These are phyloP conservation scores for Fusarium chuoi DNA, from an alignment of 2,329 filamentous ascomycete genomes.

Conservation along the genomic window DNA sequence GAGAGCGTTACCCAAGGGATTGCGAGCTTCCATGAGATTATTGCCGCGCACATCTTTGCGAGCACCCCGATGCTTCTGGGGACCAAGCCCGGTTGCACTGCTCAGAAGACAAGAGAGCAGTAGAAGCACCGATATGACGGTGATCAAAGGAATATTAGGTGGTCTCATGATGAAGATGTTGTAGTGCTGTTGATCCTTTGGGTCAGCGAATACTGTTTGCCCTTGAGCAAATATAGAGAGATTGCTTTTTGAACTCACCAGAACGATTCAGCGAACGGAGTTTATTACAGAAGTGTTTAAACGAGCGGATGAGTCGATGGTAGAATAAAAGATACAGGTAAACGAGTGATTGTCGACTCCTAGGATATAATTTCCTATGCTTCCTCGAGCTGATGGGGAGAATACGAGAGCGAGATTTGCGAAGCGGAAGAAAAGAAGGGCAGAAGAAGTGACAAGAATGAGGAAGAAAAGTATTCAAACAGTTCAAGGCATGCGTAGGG, in stretches of 20 bases:
- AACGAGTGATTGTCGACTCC: conserved; percentile 17
- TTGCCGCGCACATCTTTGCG: conserved; percentile 10
- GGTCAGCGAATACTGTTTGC: conserved; percentile 2
- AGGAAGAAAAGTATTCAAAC: not conserved
- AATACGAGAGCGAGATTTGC: conserved; percentile 4
- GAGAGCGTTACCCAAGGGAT: conserved; percentile 11
- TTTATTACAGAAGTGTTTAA: conserved; percentile 1
- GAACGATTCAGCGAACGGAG: not conserved
- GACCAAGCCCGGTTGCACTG: conserved; percentile 8
- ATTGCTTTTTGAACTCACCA: not conserved
- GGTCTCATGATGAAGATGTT: conserved; percentile 51
- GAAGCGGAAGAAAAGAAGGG: conserved; percentile 2
- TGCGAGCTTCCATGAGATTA: conserved; percentile 12
- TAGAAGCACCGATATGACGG: conserved; percentile 47
- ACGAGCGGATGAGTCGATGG: conserved; percentile 7
- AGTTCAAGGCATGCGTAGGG: not conserved
- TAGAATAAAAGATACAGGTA: conserved; percentile 10
- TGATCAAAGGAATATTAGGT: conserved; percentile 43
- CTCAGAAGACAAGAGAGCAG: conserved; percentile 35
- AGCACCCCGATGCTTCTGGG: not conserved
- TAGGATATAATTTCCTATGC: conserved; percentile 1
- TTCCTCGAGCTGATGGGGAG: conserved; percentile 6
- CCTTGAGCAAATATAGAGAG: too few species aligned
- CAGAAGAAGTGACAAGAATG: conserved; percentile 1
- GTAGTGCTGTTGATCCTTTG: not conserved